Evolutionary conservation across 495 filamentous ascomycete species (phyloP).

Genomic region (Penicillium tannophilum): DNA sequence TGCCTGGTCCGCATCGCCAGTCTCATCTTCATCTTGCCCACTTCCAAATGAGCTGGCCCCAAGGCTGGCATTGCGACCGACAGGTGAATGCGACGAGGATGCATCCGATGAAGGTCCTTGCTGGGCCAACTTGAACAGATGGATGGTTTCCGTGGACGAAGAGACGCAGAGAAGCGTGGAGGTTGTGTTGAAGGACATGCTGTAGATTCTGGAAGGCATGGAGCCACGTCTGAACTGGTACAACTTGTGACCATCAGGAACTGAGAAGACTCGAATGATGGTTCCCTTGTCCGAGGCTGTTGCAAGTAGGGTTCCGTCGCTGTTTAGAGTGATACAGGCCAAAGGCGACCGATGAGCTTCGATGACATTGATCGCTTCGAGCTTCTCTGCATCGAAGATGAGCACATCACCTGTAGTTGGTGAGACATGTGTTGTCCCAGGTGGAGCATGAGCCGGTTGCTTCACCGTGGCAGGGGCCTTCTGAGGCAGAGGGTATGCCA

Average conservation of each 20-base stretch:
- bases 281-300: slow-evolving; percentile 97
- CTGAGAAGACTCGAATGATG: slow-evolving; percentile 90
- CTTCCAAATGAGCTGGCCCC: slow-evolving; percentile 41
- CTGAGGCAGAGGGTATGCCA: slow-evolving; percentile 89
- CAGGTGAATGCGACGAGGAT: slow-evolving; percentile 34
- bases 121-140: slow-evolving; percentile 80
- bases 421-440: slow-evolving; percentile 68
- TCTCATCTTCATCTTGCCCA: slow-evolving; percentile 42
- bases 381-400: slow-evolving; percentile 82
- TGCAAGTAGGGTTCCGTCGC: slow-evolving; percentile 87
- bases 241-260: slow-evolving; percentile 86
- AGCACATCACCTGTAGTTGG: slow-evolving; percentile 91
- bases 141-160: slow-evolving; percentile 94
- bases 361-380: slow-evolving; percentile 87
- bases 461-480: slow-evolving; percentile 68
- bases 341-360: slow-evolving; percentile 94
- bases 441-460: slow-evolving; percentile 82
- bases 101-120: slow-evolving; percentile 36
- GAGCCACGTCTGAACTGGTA: slow-evolving; percentile 94
- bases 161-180: slow-evolving; percentile 94
- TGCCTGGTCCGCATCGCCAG: slow-evolving; percentile 34
- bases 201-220: slow-evolving; percentile 90
- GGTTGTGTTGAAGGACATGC: slow-evolving; percentile 98
- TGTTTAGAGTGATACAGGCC: slow-evolving; percentile 86
- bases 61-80: slow-evolving; percentile 39